Conservation (phyloP, 139 green algal genomes). For the Chlamydomonas sp. region DNA sequence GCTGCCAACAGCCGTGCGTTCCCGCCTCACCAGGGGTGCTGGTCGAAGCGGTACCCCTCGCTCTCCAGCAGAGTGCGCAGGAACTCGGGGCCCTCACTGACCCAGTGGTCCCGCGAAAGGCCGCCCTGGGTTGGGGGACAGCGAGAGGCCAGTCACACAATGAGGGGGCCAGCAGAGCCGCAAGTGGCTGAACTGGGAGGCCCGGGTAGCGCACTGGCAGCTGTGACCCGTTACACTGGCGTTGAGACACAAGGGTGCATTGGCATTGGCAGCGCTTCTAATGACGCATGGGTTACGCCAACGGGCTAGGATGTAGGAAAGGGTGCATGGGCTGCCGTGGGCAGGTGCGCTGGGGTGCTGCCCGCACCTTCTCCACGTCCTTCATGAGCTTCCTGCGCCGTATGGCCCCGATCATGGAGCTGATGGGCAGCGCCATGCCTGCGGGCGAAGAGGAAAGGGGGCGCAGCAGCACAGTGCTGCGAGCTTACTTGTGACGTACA, state of each 20-base stretch:
- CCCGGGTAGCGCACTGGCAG: background rate
- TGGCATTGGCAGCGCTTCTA: background rate
- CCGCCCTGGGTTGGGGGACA: slow-evolving; percentile 4
- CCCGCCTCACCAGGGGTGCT: background rate
- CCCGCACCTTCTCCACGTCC: slow-evolving; percentile 20
- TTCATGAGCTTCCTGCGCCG: slow-evolving; percentile 13
- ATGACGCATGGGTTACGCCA: background rate
- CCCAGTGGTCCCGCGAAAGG: slow-evolving; percentile 5
- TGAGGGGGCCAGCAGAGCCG: background rate
- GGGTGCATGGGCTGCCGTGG: background rate
- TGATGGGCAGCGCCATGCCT: slow-evolving; percentile 21
- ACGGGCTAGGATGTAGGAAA: background rate
- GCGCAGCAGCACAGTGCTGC: background rate
- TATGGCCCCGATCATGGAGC: slow-evolving; percentile 28
- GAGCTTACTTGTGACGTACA: no score
- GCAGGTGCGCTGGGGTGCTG: background rate
- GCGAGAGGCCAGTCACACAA: background rate
- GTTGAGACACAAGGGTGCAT: background rate
- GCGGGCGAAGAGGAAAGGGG: background rate
- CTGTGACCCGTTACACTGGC: background rate
- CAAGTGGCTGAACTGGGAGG: background rate
- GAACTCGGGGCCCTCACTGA: slow-evolving; percentile 27
- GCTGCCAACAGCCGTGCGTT: no score
- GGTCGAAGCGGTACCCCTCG: slow-evolving; percentile 14
- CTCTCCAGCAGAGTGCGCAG: slow-evolving; percentile 15